These are phyloP conservation scores for Epichloe bromicola DNA, from an alignment of 2,329 filamentous ascomycete genomes.

Conservation along the genomic window DNA sequence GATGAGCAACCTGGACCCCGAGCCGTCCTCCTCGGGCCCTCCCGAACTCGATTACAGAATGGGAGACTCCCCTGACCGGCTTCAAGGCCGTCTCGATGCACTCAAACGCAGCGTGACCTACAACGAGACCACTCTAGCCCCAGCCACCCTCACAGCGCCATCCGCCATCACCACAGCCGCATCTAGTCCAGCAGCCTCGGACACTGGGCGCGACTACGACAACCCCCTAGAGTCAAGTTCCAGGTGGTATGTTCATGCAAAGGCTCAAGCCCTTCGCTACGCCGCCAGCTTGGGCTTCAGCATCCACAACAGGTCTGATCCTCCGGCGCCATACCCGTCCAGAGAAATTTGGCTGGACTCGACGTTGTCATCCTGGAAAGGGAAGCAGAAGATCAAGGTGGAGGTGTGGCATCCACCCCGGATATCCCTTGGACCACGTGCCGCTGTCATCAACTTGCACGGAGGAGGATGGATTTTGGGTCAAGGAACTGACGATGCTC, in stretches of 20 bases:
- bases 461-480: constrained; percentile 56
- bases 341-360: constrained; percentile 29
- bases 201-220: constrained; percentile 24
- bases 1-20: not conserved
- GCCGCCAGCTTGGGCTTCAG: constrained; percentile 31
- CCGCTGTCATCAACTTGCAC: constrained; percentile 53
- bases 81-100: constrained; percentile 5
- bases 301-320: constrained; percentile 28
- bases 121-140: not conserved
- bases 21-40: not conserved
- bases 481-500: constrained; percentile 47
- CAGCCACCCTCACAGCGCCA: constrained; percentile 1
- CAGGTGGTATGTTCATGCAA: constrained; percentile 29
- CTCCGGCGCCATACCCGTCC: constrained; percentile 25
- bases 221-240: constrained; percentile 31
- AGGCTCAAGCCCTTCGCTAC: constrained; percentile 30
- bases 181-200: constrained; percentile 17
- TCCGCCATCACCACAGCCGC: constrained; percentile 13
- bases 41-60: not conserved
- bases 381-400: constrained; percentile 28
- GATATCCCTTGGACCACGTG: constrained; percentile 23
- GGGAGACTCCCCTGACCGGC: not conserved
- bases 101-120: constrained; percentile 6
- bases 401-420: constrained; percentile 33
- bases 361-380: constrained; percentile 24